These are phyloP conservation scores for Austroboletus niveus DNA, from an alignment of 1,284 basidiomycete genomes.

Conservation along the genomic window DNA sequence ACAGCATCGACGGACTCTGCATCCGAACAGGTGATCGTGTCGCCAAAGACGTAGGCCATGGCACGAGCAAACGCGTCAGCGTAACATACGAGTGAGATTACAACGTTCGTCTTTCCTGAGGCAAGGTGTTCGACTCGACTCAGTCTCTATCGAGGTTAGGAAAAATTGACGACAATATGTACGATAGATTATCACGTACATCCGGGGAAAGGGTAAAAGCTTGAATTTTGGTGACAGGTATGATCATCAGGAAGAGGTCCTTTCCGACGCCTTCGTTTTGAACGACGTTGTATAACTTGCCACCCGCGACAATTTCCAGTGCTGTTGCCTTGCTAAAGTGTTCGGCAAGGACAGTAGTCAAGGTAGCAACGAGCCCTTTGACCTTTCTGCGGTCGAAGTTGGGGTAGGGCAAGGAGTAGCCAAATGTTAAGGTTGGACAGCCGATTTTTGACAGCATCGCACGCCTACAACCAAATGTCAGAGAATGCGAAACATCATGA, in stretches of 20 bases:
- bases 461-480: constrained; percentile 47
- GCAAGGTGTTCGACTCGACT: constrained; percentile 75
- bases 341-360: constrained; percentile 71
- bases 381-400: constrained; percentile 87
- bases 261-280: constrained; percentile 89
- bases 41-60: constrained; percentile 93
- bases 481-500: not conserved
- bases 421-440: constrained; percentile 79
- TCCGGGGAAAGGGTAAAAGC: constrained; percentile 36
- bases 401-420: constrained; percentile 76
- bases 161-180: not conserved
- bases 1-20: constrained; percentile 86
- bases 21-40: constrained; percentile 91
- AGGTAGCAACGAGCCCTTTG: constrained; percentile 89
- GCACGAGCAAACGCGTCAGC: constrained; percentile 84
- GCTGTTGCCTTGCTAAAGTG: constrained; percentile 85
- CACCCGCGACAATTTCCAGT: constrained; percentile 91
- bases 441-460: constrained; percentile 69
- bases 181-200: constrained; percentile 38
- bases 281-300: constrained; percentile 91
- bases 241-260: constrained; percentile 87
- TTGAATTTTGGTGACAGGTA: constrained; percentile 92
- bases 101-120: constrained; percentile 81
- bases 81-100: constrained; percentile 86
- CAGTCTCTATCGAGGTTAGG: constrained; percentile 59